A percentile compares a stretch with the other conserved stretches of the same genome.
Evolutionary conservation across 1,284 basidiomycete genomes (phyloP).

Genomic region (Uromyces viciae-fabae): DNA sequence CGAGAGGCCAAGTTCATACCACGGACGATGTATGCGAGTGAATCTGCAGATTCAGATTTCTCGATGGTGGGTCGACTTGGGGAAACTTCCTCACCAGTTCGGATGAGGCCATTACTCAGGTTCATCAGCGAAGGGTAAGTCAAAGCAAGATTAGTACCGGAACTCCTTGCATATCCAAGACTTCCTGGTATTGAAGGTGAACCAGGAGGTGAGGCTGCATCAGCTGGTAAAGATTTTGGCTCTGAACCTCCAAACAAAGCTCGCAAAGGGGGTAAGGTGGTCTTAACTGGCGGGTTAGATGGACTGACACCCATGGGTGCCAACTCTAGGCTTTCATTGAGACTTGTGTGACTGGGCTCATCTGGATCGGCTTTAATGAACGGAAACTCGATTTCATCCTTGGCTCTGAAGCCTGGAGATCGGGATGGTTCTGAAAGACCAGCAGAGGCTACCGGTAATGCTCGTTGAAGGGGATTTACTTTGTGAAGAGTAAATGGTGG

Average conservation of each 20-base stretch:
- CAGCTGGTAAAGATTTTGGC: neutral
- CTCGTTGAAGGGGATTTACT: constrained; percentile 26
- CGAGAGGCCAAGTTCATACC: constrained; percentile 38
- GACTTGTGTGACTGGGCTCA: neutral
- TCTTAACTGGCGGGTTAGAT: neutral
- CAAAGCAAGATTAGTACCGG: neutral
- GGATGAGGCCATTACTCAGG: constrained; percentile 5
- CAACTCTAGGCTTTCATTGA: constrained; percentile 20
- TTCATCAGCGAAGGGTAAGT: constrained; percentile 37
- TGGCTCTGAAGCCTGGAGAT: neutral
- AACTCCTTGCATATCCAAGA: neutral
- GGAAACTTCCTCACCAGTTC: neutral
- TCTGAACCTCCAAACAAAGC: constrained; percentile 29
- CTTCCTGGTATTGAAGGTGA: neutral
- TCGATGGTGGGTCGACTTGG: neutral
- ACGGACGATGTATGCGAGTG: constrained; percentile 8
- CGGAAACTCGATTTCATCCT: neutral
- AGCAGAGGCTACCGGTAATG: neutral
- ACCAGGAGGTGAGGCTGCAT: neutral
- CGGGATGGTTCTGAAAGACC: neutral
- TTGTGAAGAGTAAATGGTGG: constrained; percentile 15
- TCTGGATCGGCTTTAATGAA: neutral
- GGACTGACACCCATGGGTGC: constrained; percentile 13
- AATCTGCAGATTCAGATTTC: constrained; percentile 19
- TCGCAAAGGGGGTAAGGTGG: constrained; percentile 30